phyloP scores from a whole-genome alignment of 139 green algal genomes.

The Axilococcus clingmanii region DNA sequence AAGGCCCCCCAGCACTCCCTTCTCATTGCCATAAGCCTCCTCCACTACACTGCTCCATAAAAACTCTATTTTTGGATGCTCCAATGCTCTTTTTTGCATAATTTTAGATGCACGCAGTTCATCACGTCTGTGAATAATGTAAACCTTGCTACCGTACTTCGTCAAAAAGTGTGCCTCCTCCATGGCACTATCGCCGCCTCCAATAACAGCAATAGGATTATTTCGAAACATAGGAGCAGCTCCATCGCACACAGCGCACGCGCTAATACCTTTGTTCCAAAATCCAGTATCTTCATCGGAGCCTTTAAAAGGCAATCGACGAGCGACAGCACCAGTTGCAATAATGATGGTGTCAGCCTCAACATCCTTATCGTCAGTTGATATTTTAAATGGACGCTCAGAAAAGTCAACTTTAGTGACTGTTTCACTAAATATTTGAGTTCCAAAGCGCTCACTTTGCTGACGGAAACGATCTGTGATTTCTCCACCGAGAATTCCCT shows the following conservation, averaged over 20 bases:
- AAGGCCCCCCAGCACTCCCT: conserved; percentile 45
- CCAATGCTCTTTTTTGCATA: conserved; percentile 52
- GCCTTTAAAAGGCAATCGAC: conserved; percentile 68
- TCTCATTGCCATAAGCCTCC: conserved; percentile 57
- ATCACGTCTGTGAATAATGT: conserved; percentile 77
- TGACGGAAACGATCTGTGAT: conserved; percentile 53
- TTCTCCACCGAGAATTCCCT: conserved; percentile 86
- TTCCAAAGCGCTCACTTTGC: conserved; percentile 59
- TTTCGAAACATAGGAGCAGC: conserved; percentile 83
- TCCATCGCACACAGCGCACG: conserved; percentile 97
- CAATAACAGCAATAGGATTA: conserved; percentile 67
- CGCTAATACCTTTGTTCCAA: conserved; percentile 92
- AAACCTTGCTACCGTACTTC: conserved; percentile 67
- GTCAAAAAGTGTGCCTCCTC: conserved; percentile 75
- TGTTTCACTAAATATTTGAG: conserved; percentile 63
- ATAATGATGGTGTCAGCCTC: conserved; percentile 83
- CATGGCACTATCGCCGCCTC: conserved; percentile 69
- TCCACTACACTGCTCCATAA: conserved; percentile 56
- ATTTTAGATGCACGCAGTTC: conserved; percentile 74
- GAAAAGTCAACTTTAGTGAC: conserved; percentile 72
- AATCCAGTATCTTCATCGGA: conserved; percentile 67
- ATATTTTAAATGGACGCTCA: conserved; percentile 43
- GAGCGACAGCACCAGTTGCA: conserved; percentile 87
- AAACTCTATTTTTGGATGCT: conserved; percentile 73
- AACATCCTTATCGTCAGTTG: conserved; percentile 42